A percentile compares a stretch with the other conserved stretches of the same genome.
phyloP scores from a whole-genome alignment of 2,329 filamentous ascomycete species.

The Curvularia sp. region DNA sequence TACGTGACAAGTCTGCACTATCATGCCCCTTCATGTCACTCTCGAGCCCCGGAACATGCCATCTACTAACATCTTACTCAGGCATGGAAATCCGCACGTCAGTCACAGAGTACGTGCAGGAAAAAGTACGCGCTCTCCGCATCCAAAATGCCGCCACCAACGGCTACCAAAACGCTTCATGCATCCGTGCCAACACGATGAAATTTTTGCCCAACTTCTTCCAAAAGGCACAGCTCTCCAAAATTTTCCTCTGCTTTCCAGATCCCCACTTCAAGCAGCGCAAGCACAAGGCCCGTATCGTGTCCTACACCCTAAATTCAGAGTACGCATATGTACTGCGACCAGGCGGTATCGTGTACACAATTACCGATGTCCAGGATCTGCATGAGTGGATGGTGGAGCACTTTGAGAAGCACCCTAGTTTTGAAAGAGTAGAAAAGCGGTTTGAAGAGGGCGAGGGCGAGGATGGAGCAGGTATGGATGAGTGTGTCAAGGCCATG shows the following conservation, averaged over 20 bases:
- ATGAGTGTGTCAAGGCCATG: conserved; percentile 78
- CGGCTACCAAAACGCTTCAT: conserved; percentile 84
- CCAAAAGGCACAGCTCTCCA: conserved; percentile 76
- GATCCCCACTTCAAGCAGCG: conserved; percentile 97
- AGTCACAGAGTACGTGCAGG: conserved; percentile 88
- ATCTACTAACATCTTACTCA: conserved; percentile 42
- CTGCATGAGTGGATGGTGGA: conserved; percentile 91
- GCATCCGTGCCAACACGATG: conserved; percentile 94
- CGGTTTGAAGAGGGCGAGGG: conserved; percentile 60
- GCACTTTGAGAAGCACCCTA: conserved; percentile 78
- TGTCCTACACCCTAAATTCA: conserved; percentile 83
- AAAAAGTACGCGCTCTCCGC: conserved; percentile 83
- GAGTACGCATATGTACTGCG: conserved; percentile 90
- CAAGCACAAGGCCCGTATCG: conserved; percentile 96
- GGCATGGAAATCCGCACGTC: conserved; percentile 92
- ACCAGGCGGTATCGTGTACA: conserved; percentile 88
- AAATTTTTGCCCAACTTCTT: conserved; percentile 99
- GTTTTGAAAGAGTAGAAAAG: conserved; percentile 74
- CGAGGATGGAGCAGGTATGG: conserved; percentile 70
- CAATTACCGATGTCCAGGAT: conserved; percentile 96
- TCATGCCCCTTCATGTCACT: not conserved
- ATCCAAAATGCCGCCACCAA: conserved; percentile 62
- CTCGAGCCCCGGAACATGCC: not conserved
- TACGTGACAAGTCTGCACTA: conserved; percentile 50
- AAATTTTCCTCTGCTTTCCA: conserved; percentile 97